Base-by-base conservation (phyloP, 1,284 basidiomycete genomes). In the Ustilago vetiveriae region DNA sequence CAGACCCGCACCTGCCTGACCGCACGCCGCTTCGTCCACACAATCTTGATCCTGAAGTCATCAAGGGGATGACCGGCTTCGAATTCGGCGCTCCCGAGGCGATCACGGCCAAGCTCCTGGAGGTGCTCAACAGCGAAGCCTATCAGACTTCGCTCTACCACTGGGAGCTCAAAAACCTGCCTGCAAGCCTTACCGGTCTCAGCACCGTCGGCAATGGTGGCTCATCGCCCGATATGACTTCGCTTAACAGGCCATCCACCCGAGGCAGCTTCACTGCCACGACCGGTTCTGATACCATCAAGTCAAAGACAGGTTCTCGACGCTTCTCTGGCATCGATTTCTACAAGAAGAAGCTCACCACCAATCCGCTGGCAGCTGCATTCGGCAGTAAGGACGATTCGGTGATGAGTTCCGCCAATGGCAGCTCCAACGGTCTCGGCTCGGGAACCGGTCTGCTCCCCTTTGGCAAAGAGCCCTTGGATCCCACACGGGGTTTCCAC, bases 281-380 rank as follows among this genome's bases (percentile, higher is more conserved):
- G 10, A 39, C 50, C 22, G 53, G 49, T 3, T 46, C 49, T 19
- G 62, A 70, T 39, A 65, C 63, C 21, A 51, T 64, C 45, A 73
- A 75, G 49, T 58, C 68, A 41, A 72, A 64, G 42, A 69, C 64
- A 16, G 74, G 76, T 35, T 68, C 82, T 26, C 82, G 86, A 72
- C 83, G 86, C 24, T 97, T 98, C 82, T 93, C 91, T 22, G 94
- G 94, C 3, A 92, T 98, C 77, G 94, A 96, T 77, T 96, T 95
- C 81, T 97, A 97, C 80, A 87, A 91, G 29, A 88, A 90, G 75
- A 97, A 95, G 84, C 84, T 98, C 38, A 0, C 70, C 54, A 50
- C 47, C 36, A 64, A 54, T 19, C 70, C 63, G 42, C 70, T 72
- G 42, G 76, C 50, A 47, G 73, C 64, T 6, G 62, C 64, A 10